A percentile compares a stretch with the other conserved stretches of the same genome.
These are phyloP conservation scores for Globisporangium nodosum DNA, from an alignment of 352 stramenopile species.

Conservation along the genomic window DNA sequence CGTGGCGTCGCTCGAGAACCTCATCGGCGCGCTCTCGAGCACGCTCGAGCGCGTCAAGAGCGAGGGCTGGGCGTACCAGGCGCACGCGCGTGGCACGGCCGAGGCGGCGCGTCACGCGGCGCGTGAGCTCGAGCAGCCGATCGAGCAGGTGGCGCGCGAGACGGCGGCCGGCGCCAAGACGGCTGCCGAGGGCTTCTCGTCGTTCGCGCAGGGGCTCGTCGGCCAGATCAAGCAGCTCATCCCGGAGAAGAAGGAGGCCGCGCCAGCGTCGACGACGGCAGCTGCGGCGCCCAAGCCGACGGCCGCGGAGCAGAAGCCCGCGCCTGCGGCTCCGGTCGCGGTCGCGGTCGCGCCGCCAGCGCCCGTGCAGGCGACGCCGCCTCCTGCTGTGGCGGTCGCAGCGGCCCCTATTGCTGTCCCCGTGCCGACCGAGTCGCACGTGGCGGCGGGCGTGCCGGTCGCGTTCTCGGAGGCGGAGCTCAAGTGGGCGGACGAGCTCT, in stretches of 20 bases:
- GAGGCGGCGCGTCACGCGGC: constrained; percentile 33
- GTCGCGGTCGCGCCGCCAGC: constrained; percentile 1
- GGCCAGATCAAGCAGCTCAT: constrained; percentile 60
- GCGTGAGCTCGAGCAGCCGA: constrained; percentile 27
- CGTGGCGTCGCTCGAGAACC: constrained; percentile 46
- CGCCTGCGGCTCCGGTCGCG: neutral
- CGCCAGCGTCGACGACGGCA: constrained; percentile 1
- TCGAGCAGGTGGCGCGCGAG: constrained; percentile 32
- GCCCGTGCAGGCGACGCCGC: neutral
- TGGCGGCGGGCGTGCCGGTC: constrained; percentile 14
- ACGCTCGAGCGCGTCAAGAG: constrained; percentile 52
- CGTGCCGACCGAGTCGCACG: constrained; percentile 9
- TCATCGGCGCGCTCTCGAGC: constrained; percentile 43
- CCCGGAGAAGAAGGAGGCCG: constrained; percentile 38
- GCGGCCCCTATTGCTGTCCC: neutral
- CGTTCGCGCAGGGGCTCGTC: constrained; percentile 61
- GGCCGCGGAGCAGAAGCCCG: constrained; percentile 13
- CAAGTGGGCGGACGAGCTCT: constrained; percentile 69
- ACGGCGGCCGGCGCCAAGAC: constrained; percentile 34
- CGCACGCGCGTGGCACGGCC: constrained; percentile 15
- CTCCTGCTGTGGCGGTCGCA: neutral
- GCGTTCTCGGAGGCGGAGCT: constrained; percentile 58
- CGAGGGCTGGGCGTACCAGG: constrained; percentile 19
- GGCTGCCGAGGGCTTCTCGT: constrained; percentile 47
- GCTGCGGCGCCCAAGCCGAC: constrained; percentile 3